Base-by-base conservation (phyloP, 257 asterid genomes). In the Rubia yunnanensis region DNA sequence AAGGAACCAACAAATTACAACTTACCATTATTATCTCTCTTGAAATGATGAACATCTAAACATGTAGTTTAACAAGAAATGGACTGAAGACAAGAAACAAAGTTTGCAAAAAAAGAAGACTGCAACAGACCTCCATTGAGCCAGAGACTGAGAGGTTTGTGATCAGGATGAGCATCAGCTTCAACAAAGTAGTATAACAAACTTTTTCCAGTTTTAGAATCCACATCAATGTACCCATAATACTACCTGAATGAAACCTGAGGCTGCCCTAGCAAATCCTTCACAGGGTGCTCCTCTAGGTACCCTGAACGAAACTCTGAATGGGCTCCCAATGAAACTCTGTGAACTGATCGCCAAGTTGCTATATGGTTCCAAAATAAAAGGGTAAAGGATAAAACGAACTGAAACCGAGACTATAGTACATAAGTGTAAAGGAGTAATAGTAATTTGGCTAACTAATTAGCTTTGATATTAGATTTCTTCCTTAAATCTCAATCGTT, bases 131-230 rank as follows among this genome's bases (percentile, higher is more conserved):
- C 98, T 87, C 98, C 98, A 87, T 92, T 92, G 66, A 92, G 92
- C 98, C 98, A 92, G 17, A 92, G 79, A 73, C 94, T 67, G 9
- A 92, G 87, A 28, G 98, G 98, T 65, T 85, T 92, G 53, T 66
- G 81, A 78, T 75, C 73, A 71, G 98, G 82, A 7, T 92, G 82
- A 34, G 76, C 73, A 11, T 70, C 91, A 78, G 98, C 96, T 79
- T 92, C 98, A 61, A 84, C 98, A 79, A 89, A 89, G 74, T 92
- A 92, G 73, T 92, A 92, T 79, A 89, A 92, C 76, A 92, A 83
- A 72, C 96, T 92, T 73, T 92, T 87, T 64, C 96, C 96, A 48
- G 84, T 76, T 60, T 78, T 85, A 62, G 79, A 56, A 84, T 92
- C 96, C 68, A 92, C 95, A 80, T 89, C 96, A 3, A 92, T 82